Percentiles rank a stretch among this genome's conserved stretches.
Conservation (phyloP, 169 alveolate genomes). For the Cystoisospora suis region DNA sequence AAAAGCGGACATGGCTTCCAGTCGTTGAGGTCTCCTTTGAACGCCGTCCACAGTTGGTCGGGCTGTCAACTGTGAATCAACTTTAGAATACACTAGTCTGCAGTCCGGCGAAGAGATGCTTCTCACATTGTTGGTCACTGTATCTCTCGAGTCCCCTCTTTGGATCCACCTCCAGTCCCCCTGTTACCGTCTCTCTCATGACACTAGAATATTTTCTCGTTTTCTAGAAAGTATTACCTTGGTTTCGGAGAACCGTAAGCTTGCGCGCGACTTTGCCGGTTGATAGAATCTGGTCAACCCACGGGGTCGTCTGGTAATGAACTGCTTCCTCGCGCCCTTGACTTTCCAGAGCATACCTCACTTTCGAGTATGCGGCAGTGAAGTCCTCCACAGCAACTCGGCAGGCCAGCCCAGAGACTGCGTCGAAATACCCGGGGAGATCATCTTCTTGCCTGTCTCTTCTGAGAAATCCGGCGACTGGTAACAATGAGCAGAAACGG, state of each 20-base stretch:
- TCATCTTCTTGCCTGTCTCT: neutral
- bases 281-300: neutral
- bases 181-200: neutral
- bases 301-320: neutral
- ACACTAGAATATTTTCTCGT: neutral
- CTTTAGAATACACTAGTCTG: too few relatives aligned
- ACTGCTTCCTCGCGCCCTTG: neutral
- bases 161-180: too few relatives aligned
- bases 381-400: neutral
- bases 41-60: neutral
- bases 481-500: neutral
- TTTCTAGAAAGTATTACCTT: neutral
- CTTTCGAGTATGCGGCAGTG: neutral
- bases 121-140: too few relatives aligned
- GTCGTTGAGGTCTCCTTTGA: neutral
- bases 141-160: too few relatives aligned
- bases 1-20: too few relatives aligned
- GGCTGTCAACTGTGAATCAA: neutral
- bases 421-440: neutral
- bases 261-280: neutral
- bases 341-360: neutral
- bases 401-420: constrained; percentile 17
- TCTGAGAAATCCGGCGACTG: neutral
- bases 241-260: neutral
- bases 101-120: too few relatives aligned